A percentile compares a stretch with the other conserved stretches of the same genome.
phyloP scores from a whole-genome alignment of 768 basidiomycete species.

The Leccinum sublutescens region DNA sequence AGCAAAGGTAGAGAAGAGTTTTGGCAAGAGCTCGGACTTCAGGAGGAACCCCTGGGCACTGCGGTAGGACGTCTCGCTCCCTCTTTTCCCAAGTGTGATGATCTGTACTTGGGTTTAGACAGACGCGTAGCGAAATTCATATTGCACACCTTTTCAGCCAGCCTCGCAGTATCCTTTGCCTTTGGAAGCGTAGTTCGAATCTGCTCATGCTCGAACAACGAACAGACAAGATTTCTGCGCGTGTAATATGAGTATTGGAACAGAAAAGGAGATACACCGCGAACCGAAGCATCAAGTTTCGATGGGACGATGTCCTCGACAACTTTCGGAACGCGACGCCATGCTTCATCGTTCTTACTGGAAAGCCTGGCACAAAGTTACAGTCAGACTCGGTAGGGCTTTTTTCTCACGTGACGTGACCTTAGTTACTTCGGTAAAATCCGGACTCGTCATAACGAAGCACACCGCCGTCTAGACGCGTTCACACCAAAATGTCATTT shows the following conservation, averaged over 20 bases:
- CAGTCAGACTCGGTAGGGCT: too few relatives aligned
- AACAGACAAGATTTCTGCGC: conserved; percentile 86
- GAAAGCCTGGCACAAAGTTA: neutral
- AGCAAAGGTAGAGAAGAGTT: conserved; percentile 79
- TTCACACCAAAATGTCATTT: conserved; percentile 34
- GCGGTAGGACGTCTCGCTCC: conserved; percentile 63
- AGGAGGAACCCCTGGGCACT: conserved; percentile 80
- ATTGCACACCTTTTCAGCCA: conserved; percentile 81
- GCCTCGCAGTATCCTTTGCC: conserved; percentile 84
- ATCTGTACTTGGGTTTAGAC: conserved; percentile 46
- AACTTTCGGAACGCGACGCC: conserved; percentile 90
- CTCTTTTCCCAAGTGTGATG: conserved; percentile 90
- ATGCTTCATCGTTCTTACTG: conserved; percentile 77
- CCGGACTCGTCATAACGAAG: conserved; percentile 15
- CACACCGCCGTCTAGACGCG: conserved; percentile 11
- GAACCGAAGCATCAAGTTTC: conserved; percentile 90
- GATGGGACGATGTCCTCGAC: conserved; percentile 87
- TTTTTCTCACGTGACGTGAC: conserved; percentile 2
- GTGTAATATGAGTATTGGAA: conserved; percentile 7
- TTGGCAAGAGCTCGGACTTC: conserved; percentile 67
- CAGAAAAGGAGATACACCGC: conserved; percentile 7
- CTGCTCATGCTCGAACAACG: conserved; percentile 91
- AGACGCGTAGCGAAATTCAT: neutral
- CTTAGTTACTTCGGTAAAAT: conserved; percentile 22
- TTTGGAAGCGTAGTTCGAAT: conserved; percentile 96